Percentiles rank a stretch among this genome's conserved stretches.
Conservation (phyloP, 352 stramenopile genomes). For the Thalassiosira ordinaria region DNA sequence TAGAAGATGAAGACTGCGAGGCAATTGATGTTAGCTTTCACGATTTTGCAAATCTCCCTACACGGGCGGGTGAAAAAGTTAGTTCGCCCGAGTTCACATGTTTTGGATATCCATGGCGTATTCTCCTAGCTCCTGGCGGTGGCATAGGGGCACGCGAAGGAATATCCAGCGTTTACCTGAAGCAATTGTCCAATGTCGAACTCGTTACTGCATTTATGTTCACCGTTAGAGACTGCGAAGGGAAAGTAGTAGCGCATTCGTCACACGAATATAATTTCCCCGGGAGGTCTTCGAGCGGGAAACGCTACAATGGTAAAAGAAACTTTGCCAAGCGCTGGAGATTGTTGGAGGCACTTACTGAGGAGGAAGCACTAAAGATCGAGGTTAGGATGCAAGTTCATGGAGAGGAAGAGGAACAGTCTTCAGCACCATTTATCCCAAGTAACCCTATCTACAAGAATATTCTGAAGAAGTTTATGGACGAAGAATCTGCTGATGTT, state of each 20-base stretch:
- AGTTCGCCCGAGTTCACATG: constrained; percentile 11
- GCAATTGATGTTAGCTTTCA: not conserved
- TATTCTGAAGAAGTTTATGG: constrained; percentile 26
- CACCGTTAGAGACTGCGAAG: not conserved
- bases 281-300: too few species aligned
- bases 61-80: not conserved
- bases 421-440: constrained; percentile 24
- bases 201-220: not conserved
- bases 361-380: too few species aligned
- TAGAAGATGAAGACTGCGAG: not conserved
- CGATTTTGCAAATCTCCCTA: not conserved
- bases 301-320: too few species aligned
- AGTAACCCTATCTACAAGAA: not conserved
- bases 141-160: not conserved
- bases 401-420: too few species aligned
- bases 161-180: not conserved
- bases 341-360: too few species aligned
- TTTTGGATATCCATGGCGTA: constrained; percentile 3
- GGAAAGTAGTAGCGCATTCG: not conserved
- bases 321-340: too few species aligned
- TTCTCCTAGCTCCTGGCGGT: not conserved
- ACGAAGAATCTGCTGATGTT: constrained; percentile 29
- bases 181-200: not conserved
- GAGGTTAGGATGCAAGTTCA: not conserved
- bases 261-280: too few species aligned